A percentile compares a stretch with the other conserved stretches of the same genome.
Conservation (phyloP, 345 rosid species). For the Reutealis trisperma region DNA sequence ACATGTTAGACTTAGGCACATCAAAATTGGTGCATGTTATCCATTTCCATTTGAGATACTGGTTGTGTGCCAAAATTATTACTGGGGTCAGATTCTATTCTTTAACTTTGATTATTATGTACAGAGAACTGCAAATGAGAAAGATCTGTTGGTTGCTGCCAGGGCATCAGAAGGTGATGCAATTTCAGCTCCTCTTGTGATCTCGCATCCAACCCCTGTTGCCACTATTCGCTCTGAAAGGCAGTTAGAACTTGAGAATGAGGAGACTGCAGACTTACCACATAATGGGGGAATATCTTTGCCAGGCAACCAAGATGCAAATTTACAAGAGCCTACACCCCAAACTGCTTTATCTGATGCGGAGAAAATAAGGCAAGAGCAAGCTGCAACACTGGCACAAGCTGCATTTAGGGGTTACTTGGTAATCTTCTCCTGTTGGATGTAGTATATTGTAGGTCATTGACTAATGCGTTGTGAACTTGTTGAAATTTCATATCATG, state of each 20-base stretch:
- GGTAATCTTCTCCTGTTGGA: conserved; percentile 50
- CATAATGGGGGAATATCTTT: conserved; percentile 37
- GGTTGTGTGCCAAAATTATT: not conserved
- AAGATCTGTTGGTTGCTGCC: conserved; percentile 51
- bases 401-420: conserved; percentile 93
- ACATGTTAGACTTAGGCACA: too few relatives aligned
- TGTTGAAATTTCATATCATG: not conserved
- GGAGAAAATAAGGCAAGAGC: conserved; percentile 54
- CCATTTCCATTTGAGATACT: not conserved
- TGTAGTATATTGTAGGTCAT: not conserved
- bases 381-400: conserved; percentile 83
- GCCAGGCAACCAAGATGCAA: conserved; percentile 37
- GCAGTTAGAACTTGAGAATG: conserved; percentile 40
- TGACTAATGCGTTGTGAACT: not conserved
- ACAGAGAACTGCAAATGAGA: conserved; percentile 57
- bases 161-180: conserved; percentile 57
- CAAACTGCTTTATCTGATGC: conserved; percentile 42
- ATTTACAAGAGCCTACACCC: conserved; percentile 29
- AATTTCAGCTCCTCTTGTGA: conserved; percentile 42
- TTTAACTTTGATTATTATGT: not conserved
- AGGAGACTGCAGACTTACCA: conserved; percentile 45
- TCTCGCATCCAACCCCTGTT: conserved; percentile 32
- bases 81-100: not conserved
- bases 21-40: not conserved
- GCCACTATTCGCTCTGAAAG: conserved; percentile 41